A percentile compares a stretch with the other conserved stretches of the same genome.
Evolutionary conservation across 2,329 filamentous ascomycete species (phyloP).

Genomic region (Claviceps pazoutovae): DNA sequence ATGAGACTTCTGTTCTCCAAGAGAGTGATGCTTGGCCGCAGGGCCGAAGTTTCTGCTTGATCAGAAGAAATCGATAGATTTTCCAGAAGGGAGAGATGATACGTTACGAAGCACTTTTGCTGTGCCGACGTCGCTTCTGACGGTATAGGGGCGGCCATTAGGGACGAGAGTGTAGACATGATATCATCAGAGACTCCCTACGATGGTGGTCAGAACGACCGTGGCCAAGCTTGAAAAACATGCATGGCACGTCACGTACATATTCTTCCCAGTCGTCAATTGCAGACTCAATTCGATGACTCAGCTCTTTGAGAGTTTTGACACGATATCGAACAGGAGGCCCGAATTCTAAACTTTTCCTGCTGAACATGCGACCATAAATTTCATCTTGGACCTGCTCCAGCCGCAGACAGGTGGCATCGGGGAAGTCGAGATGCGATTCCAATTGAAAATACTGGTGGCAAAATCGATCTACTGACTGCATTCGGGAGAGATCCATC

Average conservation of each 20-base stretch:
- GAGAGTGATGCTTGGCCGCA: slow-evolving; percentile 37
- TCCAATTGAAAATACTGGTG: slow-evolving; percentile 72
- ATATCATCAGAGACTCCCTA: slow-evolving; percentile 78
- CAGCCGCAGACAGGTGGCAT: slow-evolving; percentile 40
- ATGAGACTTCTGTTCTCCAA: slow-evolving; percentile 57
- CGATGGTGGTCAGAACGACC: slow-evolving; percentile 12
- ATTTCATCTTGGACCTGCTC: slow-evolving; percentile 51
- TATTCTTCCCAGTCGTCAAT: slow-evolving; percentile 75
- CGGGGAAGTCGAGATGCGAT: slow-evolving; percentile 48
- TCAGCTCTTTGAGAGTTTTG: slow-evolving; percentile 58
- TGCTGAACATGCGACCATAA: slow-evolving; percentile 52
- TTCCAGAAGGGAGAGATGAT: slow-evolving; percentile 31
- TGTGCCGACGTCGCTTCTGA: slow-evolving; percentile 53
- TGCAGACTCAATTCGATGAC: slow-evolving; percentile 54
- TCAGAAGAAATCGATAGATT: slow-evolving; percentile 9
- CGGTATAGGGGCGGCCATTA: slow-evolving; percentile 51
- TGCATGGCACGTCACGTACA: slow-evolving; percentile 43
- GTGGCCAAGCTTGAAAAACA: background rate
- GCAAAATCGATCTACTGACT: slow-evolving; percentile 38
- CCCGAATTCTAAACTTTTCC: slow-evolving; percentile 36
- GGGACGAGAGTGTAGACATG: slow-evolving; percentile 50
- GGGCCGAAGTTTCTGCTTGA: background rate
- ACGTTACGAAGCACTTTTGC: slow-evolving; percentile 62
- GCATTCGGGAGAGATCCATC: slow-evolving; percentile 1
- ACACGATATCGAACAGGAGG: slow-evolving; percentile 58